Base-by-base conservation (phyloP, 108 stramenopile species). In the Fistulifera solaris region DNA sequence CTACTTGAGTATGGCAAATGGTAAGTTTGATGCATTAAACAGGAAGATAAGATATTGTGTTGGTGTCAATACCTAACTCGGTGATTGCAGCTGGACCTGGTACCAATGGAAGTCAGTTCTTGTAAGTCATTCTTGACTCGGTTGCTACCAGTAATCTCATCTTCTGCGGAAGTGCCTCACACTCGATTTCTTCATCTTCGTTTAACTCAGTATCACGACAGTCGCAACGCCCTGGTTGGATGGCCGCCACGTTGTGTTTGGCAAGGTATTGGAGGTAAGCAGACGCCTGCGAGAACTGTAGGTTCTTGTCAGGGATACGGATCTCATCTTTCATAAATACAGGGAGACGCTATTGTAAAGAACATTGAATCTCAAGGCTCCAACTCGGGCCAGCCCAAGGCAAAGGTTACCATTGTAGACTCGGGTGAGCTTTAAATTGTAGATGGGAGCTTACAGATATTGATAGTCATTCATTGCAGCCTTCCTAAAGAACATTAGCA, bases 191-290 rank as follows among this genome's bases (percentile, higher is more conserved):
- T 3, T 35, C 31, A 8, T 35, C 31, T 35, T 3, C 31, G 31
- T 8, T 35, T 96, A 98, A 66, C 95, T 97, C 74, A 98, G 97
- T 74, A 94, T 98, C 66, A 97, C 95, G 26, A 96, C 94, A 52
- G 93, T 86, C 63, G 89, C 94, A 55, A 96, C 95, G n/a, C 74
- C 90, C 16, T 97, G 95, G 96, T 59, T 99, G 46, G 97, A 99
- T 66, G 54, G 72, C 22, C 53, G 61, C 55, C 96, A 97, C 56
- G 96, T 98, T 63, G 98, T 99, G 4, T 99, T 99, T 77, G 98
- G 98, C 54, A 92, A 89, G 59, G 95, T 97, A 13, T 59, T 94
- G 27, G 89, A 96, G 31, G 31, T 35, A 35, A 35, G 31, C 8
- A 35, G 31, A 3, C 31, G 8, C 3, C 31, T 35, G 31, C n/a